A percentile compares a stretch with the other conserved stretches of the same genome.
Conservation (phyloP, 169 alveolate species). For the Eimeria sp. region DNA sequence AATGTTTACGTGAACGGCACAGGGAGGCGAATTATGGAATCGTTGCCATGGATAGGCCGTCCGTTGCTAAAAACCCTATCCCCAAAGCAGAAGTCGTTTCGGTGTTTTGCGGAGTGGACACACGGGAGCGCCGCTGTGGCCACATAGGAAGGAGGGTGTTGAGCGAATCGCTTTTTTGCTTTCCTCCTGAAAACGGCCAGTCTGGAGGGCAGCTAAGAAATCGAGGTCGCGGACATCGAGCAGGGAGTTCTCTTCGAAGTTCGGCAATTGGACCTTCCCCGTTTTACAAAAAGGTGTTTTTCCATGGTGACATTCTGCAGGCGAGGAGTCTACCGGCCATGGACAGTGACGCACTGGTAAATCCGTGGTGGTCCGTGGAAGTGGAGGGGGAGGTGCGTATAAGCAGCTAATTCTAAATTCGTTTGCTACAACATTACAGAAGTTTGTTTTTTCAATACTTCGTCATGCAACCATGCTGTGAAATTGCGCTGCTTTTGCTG, state of each 20-base stretch:
- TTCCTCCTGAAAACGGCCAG: neutral
- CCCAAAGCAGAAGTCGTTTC: constrained; percentile 43
- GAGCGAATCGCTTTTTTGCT: constrained; percentile 47
- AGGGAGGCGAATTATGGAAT: constrained; percentile 21
- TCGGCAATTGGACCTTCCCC: constrained; percentile 32
- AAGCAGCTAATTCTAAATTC: neutral
- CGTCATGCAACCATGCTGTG: neutral
- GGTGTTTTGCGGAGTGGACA: constrained; percentile 74
- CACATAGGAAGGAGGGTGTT: constrained; percentile 37
- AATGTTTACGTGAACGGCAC: neutral
- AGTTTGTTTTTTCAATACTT: neutral
- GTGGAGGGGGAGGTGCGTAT: constrained; percentile 75
- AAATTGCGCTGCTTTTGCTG: neutral
- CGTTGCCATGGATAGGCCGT: neutral
- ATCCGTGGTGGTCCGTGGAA: constrained; percentile 73
- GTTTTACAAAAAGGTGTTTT: constrained; percentile 41
- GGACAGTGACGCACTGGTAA: constrained; percentile 73
- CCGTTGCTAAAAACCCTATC: neutral
- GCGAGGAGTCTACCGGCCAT: constrained; percentile 75
- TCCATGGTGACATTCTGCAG: constrained; percentile 75
- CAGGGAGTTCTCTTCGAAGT: neutral
- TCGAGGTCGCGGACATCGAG: neutral
- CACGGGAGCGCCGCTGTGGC: constrained; percentile 48
- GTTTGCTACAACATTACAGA: neutral
- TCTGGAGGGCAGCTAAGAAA: neutral